Base-by-base conservation (phyloP, 257 asterid genomes). In the Pogostemon cablin region DNA sequence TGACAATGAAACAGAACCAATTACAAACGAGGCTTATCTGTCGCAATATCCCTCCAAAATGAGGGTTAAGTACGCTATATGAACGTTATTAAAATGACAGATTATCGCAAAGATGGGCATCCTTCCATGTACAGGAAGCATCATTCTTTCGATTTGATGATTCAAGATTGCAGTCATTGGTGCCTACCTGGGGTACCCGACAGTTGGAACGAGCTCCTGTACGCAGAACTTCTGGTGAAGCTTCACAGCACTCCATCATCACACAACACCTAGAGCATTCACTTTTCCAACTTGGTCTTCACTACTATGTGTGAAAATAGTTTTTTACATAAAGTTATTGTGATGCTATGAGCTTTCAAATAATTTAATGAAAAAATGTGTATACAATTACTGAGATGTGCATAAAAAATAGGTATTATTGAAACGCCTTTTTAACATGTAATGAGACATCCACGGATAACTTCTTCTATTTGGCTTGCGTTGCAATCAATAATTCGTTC, bases 141-240 rank as follows among this genome's bases (percentile, higher is more conserved):
- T 1, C 72, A 81, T 32, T 54, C 70, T 7, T 65, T 88, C 3
- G 74, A 75, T 3, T 47, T 84, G 52, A 75, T 62, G 9, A 61
- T 73, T 35, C 96, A 89, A 44, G 95, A 89, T 62, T 89, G 96
- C 69, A 85, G 95, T 74, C 96, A 89, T 74, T 89, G 96, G 96
- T 89, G 96, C 63, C 88, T 89, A 3, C 96, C 96, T 0, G 96
- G 96, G 0, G 95, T 87, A 11, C 96, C 95, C 6, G 96, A 89
- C 74, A 60, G 82, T 0, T 89, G 96, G 96, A 89, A 89, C 49
- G 92, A 89, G 63, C 77, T 89, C 66, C 82, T 89, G 0, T 89
- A 84, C 17, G 85, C 95, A 0, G 78, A 87, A 43, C 81, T 89
- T 25, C 43, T 89, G 80, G 78, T 82, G 37, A 81, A 74, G 71